Base-by-base conservation (phyloP, 495 filamentous ascomycete species). In the Ramalina peruviana region DNA sequence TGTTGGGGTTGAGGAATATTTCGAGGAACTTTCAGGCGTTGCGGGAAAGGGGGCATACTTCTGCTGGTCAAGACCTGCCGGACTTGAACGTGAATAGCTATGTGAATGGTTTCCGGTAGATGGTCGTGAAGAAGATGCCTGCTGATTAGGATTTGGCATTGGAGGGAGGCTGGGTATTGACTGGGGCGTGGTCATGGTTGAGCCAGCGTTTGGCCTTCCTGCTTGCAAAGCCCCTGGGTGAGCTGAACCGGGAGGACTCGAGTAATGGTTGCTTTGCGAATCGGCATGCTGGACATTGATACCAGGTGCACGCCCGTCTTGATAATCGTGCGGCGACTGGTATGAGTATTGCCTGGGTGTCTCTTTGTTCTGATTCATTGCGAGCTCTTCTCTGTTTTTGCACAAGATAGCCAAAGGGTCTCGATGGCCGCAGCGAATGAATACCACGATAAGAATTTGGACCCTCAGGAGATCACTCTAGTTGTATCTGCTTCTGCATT, bases 1-100 rank as follows among this genome's bases (percentile, higher is more conserved):
- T 38, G 75, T 78, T 10, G 79, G 77, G 12, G 84, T 81, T 40
- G 81, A 76, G 43, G 80, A 72, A 65, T 80, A 88, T 60, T 86
- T 81, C 39, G 75, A 63, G 30, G 26, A 17, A 40, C 72, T 75
- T 25, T 85, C 80, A 12, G 81, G 74, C 6, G 82, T 82, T 16
- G 73, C 75, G 27, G 73, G 76, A 53, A 83, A 89, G 39, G 84
- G 79, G 36, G 76, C 72, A 65, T 90, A 92, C 56, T 79, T 75
- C 36, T 80, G 72, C 41, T 80, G 74, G 41, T 85, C 78, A 44
- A 88, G 79, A 36, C 84, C 82, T 3, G 83, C 80, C 21, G 88
- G 88, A 61, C 86, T 94, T 36, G 87, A 93, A 49, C 86, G 74
- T 39, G 88, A 88, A 65, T 94, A 87, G 51, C 65, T 69, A 58